Evolutionary conservation across 2,329 filamentous ascomycete species (phyloP), one percentile per base, ranked within the genome.

Genomic region (Tolypocladium guangdongense): DNA sequence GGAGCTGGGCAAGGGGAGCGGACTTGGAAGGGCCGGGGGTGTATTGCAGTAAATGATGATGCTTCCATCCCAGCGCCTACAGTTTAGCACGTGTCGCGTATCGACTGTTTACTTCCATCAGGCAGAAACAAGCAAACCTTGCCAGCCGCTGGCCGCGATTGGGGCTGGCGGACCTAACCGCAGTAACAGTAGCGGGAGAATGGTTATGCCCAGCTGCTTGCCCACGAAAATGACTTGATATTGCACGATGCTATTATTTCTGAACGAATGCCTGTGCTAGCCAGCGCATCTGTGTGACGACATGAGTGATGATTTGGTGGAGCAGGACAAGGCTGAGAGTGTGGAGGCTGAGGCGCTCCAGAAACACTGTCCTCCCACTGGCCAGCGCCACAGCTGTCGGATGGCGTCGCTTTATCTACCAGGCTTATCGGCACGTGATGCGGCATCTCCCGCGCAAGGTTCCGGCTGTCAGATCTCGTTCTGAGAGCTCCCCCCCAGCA

Each of bases 371-470:
- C 12, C 14, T 37, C 18, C 54, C 14, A 57, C 27, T 54, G 52
- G 56, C n/a, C 33, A 50, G 52, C 50, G 30, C 39, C 27, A 38
- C 39, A 46, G 50, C 39, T 20, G 35, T 46, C 47, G 20, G 39
- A 11, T 14, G 7, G 16, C 2, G 32, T 11, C 37, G 37, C 27
- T 43, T 32, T 50, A 50, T 50, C 49, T 22, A n/a, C n/a, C n/a
- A 7, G 7, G 12, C 58, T 66, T 67, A 68, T 69, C 64, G 53
- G 22, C 68, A 70, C 68, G 68, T 70, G 66, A 68, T 51, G 56
- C 60, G 57, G 61, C 63, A 60, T 59, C 51, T 60, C 58, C 62
- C 63, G 64, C 62, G 56, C 55, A 61, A 59, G 53, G 43, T 55
- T 59, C 58, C 58, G 61, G 60, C 57, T 39, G 58, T 61, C 59